Percentiles rank a stretch among this genome's conserved stretches.
phyloP scores from a whole-genome alignment of 176 grass and related monocot species.

The Bromus sterilis region DNA sequence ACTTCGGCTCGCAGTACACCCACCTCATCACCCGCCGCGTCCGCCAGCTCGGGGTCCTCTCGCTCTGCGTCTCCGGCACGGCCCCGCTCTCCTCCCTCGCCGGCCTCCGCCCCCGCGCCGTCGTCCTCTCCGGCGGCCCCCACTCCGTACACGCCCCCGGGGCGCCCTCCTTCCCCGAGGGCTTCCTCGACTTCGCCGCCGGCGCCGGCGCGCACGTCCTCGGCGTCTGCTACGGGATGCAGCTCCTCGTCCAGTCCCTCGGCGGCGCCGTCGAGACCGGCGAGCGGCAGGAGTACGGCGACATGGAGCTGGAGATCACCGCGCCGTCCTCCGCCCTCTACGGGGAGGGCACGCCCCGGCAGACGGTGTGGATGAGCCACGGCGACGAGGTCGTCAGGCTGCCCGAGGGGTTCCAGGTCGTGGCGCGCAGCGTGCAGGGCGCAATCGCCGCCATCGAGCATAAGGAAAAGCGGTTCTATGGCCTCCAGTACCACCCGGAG shows the following conservation, averaged over 20 bases:
- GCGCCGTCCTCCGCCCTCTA: constrained; percentile 34
- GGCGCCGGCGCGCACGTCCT: constrained; percentile 39
- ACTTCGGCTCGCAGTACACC: constrained; percentile 81
- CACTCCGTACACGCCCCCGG: constrained; percentile 52
- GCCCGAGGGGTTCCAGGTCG: constrained; percentile 60
- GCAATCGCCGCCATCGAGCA: constrained; percentile 53
- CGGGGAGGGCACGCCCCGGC: constrained; percentile 16
- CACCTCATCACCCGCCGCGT: constrained; percentile 88
- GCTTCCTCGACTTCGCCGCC: constrained; percentile 43
- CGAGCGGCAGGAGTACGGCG: constrained; percentile 67
- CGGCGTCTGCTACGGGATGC: constrained; percentile 89
- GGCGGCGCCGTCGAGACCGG: constrained; percentile 43
- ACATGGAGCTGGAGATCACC: constrained; percentile 61
- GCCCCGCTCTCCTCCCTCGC: constrained; percentile 41
- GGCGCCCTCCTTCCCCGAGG: constrained; percentile 44
- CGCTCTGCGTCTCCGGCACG: constrained; percentile 79
- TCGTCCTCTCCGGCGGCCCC: constrained; percentile 64
- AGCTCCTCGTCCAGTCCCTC: constrained; percentile 73
- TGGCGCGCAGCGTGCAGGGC: constrained; percentile 64
- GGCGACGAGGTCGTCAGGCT: constrained; percentile 62
- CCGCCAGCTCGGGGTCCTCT: constrained; percentile 76
- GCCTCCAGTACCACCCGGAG: constrained; percentile 88
- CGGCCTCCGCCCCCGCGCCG: constrained; percentile 36
- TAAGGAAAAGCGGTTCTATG: constrained; percentile 40
- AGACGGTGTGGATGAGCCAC: constrained; percentile 89